Evolutionary conservation across 1,284 basidiomycete species (phyloP).

Genomic region (Malassezia sympodialis): DNA sequence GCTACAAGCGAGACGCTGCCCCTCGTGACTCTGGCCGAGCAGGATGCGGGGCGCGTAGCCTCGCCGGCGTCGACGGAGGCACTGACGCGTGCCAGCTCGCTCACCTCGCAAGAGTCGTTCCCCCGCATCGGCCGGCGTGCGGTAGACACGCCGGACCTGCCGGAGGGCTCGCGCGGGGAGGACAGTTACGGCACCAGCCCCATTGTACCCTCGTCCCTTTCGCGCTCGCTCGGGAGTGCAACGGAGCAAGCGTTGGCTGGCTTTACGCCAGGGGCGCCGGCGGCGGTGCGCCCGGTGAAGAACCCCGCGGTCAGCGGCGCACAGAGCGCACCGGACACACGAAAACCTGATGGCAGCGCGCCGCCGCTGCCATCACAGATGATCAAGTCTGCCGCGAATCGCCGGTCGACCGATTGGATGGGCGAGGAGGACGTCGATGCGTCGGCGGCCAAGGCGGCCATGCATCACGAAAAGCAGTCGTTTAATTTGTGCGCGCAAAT

Average conservation of each 20-base stretch:
- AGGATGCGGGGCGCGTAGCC: slow-evolving; percentile 6
- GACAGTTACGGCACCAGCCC: not conserved
- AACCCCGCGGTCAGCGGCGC: not conserved
- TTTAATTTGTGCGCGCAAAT: slow-evolving; percentile 67
- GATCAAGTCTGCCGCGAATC: slow-evolving; percentile 25
- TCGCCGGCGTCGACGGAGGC: slow-evolving; percentile 6
- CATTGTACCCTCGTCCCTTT: not conserved
- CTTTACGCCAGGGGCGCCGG: not conserved
- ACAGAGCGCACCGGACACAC: not conserved
- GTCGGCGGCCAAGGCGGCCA: not conserved
- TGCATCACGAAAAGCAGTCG: slow-evolving; percentile 8
- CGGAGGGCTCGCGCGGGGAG: not conserved
- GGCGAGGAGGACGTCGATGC: not conserved
- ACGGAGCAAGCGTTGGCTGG: not conserved
- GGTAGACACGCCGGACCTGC: slow-evolving; percentile 1
- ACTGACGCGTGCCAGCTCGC: slow-evolving; percentile 8
- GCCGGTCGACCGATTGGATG: slow-evolving; percentile 12
- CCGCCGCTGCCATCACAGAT: slow-evolving; percentile 32
- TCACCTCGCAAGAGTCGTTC: slow-evolving; percentile 12
- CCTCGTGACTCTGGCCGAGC: slow-evolving; percentile 2
- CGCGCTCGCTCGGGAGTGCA: slow-evolving; percentile 4
- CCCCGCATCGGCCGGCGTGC: not conserved
- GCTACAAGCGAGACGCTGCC: not conserved
- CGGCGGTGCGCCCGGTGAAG: not conserved
- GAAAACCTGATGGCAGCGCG: not conserved